phyloP scores from a whole-genome alignment of 495 filamentous ascomycete species.

The Penicillium roqueforti region DNA sequence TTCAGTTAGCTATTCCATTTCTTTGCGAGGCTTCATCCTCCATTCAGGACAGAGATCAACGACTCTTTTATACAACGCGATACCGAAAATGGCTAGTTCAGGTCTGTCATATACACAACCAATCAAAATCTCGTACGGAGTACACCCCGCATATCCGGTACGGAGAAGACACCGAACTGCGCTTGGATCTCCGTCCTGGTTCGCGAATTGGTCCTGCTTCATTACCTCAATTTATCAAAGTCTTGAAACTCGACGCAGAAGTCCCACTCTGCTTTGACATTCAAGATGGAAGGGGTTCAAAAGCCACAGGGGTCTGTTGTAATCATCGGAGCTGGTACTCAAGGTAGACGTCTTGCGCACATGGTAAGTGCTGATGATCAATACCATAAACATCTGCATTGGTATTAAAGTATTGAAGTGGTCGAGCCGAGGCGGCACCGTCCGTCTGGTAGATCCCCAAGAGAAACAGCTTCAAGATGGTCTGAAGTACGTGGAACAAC shows the following conservation, averaged over 20 bases:
- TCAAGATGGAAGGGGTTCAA: background rate
- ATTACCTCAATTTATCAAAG: background rate
- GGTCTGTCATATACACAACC: too few species aligned
- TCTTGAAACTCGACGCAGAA: background rate
- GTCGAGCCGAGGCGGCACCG: slow-evolving; percentile 31
- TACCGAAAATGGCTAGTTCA: too few species aligned
- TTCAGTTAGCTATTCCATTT: too few species aligned
- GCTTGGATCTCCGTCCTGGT: background rate
- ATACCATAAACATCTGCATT: background rate
- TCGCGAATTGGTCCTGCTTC: background rate
- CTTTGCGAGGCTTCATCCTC: too few species aligned
- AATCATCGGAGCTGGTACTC: slow-evolving; percentile 37
- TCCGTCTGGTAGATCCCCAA: slow-evolving; percentile 29
- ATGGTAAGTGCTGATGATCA: slow-evolving; percentile 26
- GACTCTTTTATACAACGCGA: too few species aligned
- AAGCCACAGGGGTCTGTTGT: slow-evolving; percentile 13
- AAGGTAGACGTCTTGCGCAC: slow-evolving; percentile 36
- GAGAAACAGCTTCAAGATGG: slow-evolving; percentile 23
- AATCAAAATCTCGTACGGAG: too few species aligned
- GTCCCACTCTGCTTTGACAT: background rate
- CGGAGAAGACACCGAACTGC: too few species aligned
- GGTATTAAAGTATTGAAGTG: slow-evolving; percentile 20
- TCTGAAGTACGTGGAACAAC: slow-evolving; percentile 20
- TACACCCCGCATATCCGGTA: background rate
- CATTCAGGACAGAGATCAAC: too few species aligned